phyloP scores from a whole-genome alignment of 1,284 basidiomycete species.

The Bondarzewia mesenterica region DNA sequence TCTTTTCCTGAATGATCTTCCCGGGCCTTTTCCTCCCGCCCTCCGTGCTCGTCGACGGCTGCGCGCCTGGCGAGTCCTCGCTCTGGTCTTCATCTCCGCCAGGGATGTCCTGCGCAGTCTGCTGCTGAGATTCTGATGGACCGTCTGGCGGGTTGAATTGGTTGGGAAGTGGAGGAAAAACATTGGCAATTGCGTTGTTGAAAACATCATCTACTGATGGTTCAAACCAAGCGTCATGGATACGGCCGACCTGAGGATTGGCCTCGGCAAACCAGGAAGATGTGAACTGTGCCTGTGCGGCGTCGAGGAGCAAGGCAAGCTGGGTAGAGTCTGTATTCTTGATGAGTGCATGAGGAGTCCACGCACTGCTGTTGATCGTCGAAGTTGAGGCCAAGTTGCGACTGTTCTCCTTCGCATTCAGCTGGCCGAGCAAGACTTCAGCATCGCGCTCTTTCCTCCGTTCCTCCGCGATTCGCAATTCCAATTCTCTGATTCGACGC shows the following conservation, averaged over 20 bases:
- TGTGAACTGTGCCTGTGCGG: background rate
- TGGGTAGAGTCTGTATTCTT: background rate
- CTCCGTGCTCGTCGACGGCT: background rate
- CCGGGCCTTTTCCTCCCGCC: background rate
- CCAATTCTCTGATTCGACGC: conserved; percentile 2
- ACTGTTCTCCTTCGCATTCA: background rate
- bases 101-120: background rate
- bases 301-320: background rate
- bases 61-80: background rate
- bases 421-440: background rate
- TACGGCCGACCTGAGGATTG: background rate
- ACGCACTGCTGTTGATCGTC: too few relatives aligned
- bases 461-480: conserved; percentile 2
- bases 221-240: background rate
- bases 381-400: too few relatives aligned
- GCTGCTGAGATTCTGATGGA: too few relatives aligned
- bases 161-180: background rate
- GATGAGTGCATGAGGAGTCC: background rate
- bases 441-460: conserved; percentile 1
- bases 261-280: background rate
- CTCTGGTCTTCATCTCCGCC: background rate
- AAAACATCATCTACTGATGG: background rate
- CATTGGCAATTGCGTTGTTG: background rate
- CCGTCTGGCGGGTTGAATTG: background rate
- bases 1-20: background rate